phyloP scores from a whole-genome alignment of 2,329 filamentous ascomycete genomes.

The Tolypocladium ovalisporum region DNA sequence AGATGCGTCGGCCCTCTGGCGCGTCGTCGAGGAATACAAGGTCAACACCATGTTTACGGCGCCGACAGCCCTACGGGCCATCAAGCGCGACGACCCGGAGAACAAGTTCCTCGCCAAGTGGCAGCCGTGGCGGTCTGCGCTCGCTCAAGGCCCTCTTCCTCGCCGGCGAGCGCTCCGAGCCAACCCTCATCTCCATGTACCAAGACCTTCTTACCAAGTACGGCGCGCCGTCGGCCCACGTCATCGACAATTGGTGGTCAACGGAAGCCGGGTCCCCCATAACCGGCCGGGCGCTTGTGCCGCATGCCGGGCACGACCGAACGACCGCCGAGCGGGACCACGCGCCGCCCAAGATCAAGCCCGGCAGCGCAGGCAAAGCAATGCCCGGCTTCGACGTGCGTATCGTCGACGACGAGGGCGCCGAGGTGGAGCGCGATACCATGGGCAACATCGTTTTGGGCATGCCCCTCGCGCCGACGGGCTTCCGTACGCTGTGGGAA shows the following conservation, averaged over 20 bases:
- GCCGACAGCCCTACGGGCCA: constrained; percentile 76
- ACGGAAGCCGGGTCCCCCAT: constrained; percentile 49
- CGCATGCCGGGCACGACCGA: constrained; percentile 47
- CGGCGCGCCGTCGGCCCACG: constrained; percentile 47
- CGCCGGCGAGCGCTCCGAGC: constrained; percentile 82
- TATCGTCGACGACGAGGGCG: constrained; percentile 70
- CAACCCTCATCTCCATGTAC: constrained; percentile 72
- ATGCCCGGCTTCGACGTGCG: constrained; percentile 88
- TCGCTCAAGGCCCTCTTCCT: constrained; percentile 68
- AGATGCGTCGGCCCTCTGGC: constrained; percentile 80
- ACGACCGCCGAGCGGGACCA: constrained; percentile 26
- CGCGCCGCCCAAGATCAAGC: constrained; percentile 50
- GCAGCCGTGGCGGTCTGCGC: constrained; percentile 58
- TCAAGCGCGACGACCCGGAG: constrained; percentile 73
- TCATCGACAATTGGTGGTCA: constrained; percentile 53
- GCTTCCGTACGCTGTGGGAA: constrained; percentile 75
- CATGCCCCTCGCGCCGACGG: constrained; percentile 74
- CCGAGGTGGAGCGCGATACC: constrained; percentile 54
- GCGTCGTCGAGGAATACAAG: constrained; percentile 72
- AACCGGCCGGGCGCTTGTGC: constrained; percentile 41
- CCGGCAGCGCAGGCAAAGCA: constrained; percentile 80
- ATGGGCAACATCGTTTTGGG: constrained; percentile 91
- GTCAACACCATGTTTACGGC: constrained; percentile 81
- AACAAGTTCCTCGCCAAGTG: constrained; percentile 51
- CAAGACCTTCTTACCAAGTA: constrained; percentile 59